A percentile compares a stretch with the other conserved stretches of the same genome.
phyloP scores from a whole-genome alignment of 208 protist species.

The Naegleria lovaniensis region DNA sequence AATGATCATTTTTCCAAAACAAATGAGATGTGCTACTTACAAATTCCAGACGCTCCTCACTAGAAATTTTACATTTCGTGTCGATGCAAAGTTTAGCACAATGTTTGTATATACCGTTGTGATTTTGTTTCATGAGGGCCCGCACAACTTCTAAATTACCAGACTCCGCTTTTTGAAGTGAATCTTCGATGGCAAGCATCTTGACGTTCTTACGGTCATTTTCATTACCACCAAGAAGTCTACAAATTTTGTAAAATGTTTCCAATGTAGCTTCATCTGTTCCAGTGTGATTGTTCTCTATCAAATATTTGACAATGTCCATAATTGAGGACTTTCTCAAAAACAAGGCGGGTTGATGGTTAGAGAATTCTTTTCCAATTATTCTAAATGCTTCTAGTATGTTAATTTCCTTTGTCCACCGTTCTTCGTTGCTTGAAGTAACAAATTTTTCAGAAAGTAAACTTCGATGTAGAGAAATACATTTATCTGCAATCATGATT shows the following conservation, averaged over 20 bases:
- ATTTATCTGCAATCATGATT: not conserved
- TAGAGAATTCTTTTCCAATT: not conserved
- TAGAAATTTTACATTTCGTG: not conserved
- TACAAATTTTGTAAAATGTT: not conserved
- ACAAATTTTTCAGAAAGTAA: not conserved
- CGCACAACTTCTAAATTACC: not conserved
- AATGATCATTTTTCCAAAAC: no score
- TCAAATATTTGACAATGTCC: not conserved
- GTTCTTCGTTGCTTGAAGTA: not conserved
- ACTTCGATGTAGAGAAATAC: not conserved
- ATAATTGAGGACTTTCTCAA: not conserved
- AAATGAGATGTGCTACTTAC: not conserved
- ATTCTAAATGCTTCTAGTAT: not conserved
- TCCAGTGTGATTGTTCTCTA: not conserved
- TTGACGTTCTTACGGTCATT: not conserved
- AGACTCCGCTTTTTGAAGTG: not conserved
- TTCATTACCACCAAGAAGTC: not conserved
- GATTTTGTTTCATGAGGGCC: not conserved
- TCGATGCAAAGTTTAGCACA: not conserved
- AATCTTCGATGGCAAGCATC: not conserved
- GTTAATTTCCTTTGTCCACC: not conserved
- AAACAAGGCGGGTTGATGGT: not conserved
- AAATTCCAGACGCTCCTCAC: not conserved
- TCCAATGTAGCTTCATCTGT: not conserved
- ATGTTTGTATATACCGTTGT: not conserved